phyloP scores from a whole-genome alignment of 805 yeast species.

The Saccharomycopsis babjevae region DNA sequence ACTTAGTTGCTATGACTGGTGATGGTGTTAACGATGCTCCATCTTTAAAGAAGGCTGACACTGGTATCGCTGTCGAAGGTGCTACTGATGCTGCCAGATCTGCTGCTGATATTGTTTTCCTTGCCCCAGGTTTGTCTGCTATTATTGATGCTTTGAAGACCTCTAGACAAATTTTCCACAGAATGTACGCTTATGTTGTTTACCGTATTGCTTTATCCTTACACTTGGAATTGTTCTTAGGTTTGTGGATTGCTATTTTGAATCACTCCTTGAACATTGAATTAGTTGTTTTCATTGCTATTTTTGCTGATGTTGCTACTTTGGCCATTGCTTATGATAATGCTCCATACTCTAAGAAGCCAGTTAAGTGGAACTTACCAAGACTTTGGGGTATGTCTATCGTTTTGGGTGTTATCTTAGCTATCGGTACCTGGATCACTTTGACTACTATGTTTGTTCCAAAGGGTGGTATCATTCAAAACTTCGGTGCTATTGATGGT shows the following conservation, averaged over 20 bases:
- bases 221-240: slow-evolving; percentile 89
- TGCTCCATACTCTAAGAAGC: slow-evolving; percentile 88
- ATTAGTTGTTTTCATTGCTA: slow-evolving; percentile 91
- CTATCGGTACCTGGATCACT: slow-evolving; percentile 90
- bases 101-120: slow-evolving; percentile 36
- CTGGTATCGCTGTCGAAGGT: slow-evolving; percentile 97
- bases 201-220: slow-evolving; percentile 95
- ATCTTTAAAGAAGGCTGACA: slow-evolving; percentile 89
- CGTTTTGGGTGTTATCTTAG: slow-evolving; percentile 74
- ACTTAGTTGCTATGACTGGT: slow-evolving; percentile 98
- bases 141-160: slow-evolving; percentile 91
- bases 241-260: slow-evolving; percentile 93
- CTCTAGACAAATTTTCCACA: slow-evolving; percentile 95
- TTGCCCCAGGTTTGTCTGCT: slow-evolving; percentile 92
- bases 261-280: slow-evolving; percentile 80
- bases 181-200: slow-evolving; percentile 96
- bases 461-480: slow-evolving; percentile 90
- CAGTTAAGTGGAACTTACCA: slow-evolving; percentile 95
- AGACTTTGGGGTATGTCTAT: slow-evolving; percentile 96
- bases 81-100: slow-evolving; percentile 36
- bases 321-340: slow-evolving; percentile 95
- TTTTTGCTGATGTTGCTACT: slow-evolving; percentile 95
- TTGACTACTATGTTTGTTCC: slow-evolving; percentile 87
- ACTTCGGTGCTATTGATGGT: slow-evolving; percentile 92
- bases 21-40: slow-evolving; percentile 99